Evolutionary conservation across 208 protist species (phyloP).

Genomic region (Trypanosoma melophagium): DNA sequence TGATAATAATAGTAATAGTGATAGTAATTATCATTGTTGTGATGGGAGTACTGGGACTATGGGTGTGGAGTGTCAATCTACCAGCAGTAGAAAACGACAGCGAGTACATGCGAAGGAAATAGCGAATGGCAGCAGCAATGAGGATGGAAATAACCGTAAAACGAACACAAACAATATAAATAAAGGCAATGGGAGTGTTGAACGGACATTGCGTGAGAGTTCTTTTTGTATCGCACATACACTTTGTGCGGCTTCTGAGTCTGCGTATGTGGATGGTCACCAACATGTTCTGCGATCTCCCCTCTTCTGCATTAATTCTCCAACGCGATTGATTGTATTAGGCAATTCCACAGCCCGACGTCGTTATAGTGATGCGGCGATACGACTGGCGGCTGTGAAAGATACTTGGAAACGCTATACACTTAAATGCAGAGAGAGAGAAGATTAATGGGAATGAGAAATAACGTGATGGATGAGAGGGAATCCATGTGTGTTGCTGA

Average conservation of each 20-base stretch:
- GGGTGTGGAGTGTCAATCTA: too few species aligned
- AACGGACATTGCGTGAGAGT: constrained; percentile 50
- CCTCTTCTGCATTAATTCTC: constrained; percentile 67
- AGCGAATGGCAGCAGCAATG: too few species aligned
- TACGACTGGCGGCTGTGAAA: constrained; percentile 3
- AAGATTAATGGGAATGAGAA: neutral
- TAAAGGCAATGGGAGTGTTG: constrained; percentile 23
- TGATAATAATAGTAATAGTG: neutral
- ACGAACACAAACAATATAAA: neutral
- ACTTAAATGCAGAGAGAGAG: neutral
- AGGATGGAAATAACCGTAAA: neutral
- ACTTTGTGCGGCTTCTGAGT: constrained; percentile 46
- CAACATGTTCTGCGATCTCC: constrained; percentile 65
- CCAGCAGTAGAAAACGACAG: neutral
- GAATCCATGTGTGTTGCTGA: too few species aligned
- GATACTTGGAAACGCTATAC: constrained; percentile 7
- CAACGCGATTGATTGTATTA: constrained; percentile 70
- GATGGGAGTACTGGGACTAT: constrained; percentile 25
- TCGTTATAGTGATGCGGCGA: constrained; percentile 12
- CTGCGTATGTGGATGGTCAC: constrained; percentile 73
- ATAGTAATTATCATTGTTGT: neutral
- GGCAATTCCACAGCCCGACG: constrained; percentile 36
- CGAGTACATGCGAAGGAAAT: too few species aligned
- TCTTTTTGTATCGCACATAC: constrained; percentile 50
- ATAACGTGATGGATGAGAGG: too few species aligned